phyloP scores from a whole-genome alignment of 257 asterid genomes.

The Solanum chiquidenum region DNA sequence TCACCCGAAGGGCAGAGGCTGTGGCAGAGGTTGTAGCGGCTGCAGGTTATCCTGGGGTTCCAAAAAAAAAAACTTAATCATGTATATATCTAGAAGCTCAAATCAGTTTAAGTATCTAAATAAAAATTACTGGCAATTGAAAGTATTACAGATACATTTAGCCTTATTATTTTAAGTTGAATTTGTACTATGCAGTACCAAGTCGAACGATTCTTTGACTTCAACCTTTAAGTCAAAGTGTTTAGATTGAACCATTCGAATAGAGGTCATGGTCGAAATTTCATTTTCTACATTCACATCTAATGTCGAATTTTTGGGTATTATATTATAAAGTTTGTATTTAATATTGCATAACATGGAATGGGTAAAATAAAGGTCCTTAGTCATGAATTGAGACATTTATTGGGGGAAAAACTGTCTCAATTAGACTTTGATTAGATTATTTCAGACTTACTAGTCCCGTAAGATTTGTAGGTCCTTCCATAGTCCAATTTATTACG shows the following conservation, averaged over 20 bases:
- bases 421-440: background rate
- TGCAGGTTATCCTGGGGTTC: too few species aligned
- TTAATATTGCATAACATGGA: background rate
- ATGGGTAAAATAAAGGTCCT: background rate
- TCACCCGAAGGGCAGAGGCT: too few species aligned
- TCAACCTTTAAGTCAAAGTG: slow-evolving; percentile 18
- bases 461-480: background rate
- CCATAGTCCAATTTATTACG: background rate
- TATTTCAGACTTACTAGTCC: background rate
- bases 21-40: too few species aligned
- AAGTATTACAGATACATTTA: background rate
- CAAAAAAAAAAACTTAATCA: too few species aligned
- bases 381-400: background rate
- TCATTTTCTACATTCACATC: background rate
- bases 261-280: slow-evolving; percentile 12
- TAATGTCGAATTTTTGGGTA: background rate
- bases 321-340: background rate
- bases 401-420: background rate
- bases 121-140: background rate
- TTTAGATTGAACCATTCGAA: slow-evolving; percentile 16
- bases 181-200: background rate
- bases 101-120: background rate
- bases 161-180: background rate
- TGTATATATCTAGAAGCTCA: background rate
- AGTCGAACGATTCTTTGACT: slow-evolving; percentile 19